Base-by-base conservation (phyloP, 345 rosid genomes). In the Salix udensis region DNA sequence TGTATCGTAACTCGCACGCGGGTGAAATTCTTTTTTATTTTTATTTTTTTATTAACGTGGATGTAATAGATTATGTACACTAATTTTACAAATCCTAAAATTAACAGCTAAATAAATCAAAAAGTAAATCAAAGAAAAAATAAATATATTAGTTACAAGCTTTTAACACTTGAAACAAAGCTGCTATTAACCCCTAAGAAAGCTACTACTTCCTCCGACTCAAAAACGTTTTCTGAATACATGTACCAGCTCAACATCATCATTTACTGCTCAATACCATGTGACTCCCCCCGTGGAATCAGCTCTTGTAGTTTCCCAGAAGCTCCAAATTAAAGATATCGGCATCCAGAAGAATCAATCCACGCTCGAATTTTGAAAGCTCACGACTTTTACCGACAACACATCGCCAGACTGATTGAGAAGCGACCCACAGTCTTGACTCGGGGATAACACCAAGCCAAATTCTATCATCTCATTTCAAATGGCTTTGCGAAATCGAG, bases 321-420 rank as follows among this genome's bases (percentile, higher is more conserved):
- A 55, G 61, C 3, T 55, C 24, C 61, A 55, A 7, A 23, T 55
- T 23, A 21, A 55, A 23, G 61, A 55, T 3, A 55, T 21, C 4
- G n/a, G 21, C 61, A 8, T 55, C 24, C 61, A 55, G 24, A 21
- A 55, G 61, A 21, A 23, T 21, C 61, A 21, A 21, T 55, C 12
- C 9, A 7, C n/a, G 13, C 60, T 76, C 10, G 39, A 55, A 11
- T 52, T 79, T 68, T 52, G 68, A 74, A 58, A 39, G 70, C 83
- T 58, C 64, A 76, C 31, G 55, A 77, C 44, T 34, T 77, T 79
- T 37, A 31, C 24, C 40, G 55, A 67, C 21, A 58, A 70, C 53
- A 84, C n/a, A 28, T 71, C 26, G 74, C 79, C 28, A 61, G 62
- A 60, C 53, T 82, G 81, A 37, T 79, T 14, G 65, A 34, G 36